These are phyloP conservation scores for Torulaspora pretoriensis DNA, from an alignment of 1,139 yeast genomes.

Conservation along the genomic window DNA sequence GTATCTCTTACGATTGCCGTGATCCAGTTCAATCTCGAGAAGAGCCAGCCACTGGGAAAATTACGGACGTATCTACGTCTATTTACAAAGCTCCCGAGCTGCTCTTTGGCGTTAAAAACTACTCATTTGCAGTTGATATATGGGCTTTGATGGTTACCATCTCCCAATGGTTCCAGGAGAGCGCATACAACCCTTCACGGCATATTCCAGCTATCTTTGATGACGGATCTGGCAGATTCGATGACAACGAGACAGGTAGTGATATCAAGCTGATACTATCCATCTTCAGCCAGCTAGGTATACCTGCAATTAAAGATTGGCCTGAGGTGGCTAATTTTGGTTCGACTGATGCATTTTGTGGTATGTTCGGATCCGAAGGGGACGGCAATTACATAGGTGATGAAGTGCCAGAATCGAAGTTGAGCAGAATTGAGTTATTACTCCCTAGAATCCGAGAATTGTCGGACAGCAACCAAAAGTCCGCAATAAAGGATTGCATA, in stretches of 20 bases:
- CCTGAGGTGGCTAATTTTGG: slow-evolving; percentile 43
- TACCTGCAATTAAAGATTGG: slow-evolving; percentile 54
- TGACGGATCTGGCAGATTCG: slow-evolving; percentile 38
- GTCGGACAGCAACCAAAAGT: slow-evolving; percentile 14
- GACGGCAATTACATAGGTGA: slow-evolving; percentile 22
- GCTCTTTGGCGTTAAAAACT: slow-evolving; percentile 62
- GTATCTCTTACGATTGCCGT: slow-evolving; percentile 55
- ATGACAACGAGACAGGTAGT: slow-evolving; percentile 39
- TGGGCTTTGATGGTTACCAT: slow-evolving; percentile 77
- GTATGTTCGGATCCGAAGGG: slow-evolving; percentile 35
- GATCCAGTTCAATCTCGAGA: slow-evolving; percentile 30
- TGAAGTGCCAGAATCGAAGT: slow-evolving; percentile 8
- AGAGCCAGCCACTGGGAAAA: slow-evolving; percentile 48
- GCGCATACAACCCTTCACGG: slow-evolving; percentile 42
- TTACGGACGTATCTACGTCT: slow-evolving; percentile 72
- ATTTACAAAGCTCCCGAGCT: slow-evolving; percentile 83
- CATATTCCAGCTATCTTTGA: slow-evolving; percentile 27
- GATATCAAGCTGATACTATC: slow-evolving; percentile 64
- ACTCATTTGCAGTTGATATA: slow-evolving; percentile 62
- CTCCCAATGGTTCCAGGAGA: slow-evolving; percentile 52
- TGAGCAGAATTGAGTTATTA: slow-evolving; percentile 16
- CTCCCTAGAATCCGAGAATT: slow-evolving; percentile 40
- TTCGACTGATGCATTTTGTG: slow-evolving; percentile 41
- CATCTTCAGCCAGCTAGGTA: slow-evolving; percentile 64
- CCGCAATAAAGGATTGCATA: slow-evolving; percentile 28